Base-by-base conservation (phyloP, 768 basidiomycete species). In the Cystofilobasidium capitatum region DNA sequence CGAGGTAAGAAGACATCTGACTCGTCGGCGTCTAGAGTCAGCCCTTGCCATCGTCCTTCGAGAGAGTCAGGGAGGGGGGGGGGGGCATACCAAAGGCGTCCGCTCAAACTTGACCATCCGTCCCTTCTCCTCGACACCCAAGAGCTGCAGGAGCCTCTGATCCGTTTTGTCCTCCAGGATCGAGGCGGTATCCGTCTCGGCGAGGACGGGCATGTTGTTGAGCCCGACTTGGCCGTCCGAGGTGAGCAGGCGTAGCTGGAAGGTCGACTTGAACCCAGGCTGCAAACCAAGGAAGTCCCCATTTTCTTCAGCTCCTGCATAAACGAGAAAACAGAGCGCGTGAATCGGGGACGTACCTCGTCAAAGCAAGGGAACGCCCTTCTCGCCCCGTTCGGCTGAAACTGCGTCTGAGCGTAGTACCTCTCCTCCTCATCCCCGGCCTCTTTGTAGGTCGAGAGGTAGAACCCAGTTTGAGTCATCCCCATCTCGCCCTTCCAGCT, bases 1-100 rank as follows among this genome's bases (percentile, higher is more conserved):
- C 87, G 61, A 94, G 83, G 79, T 96, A 94, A 3, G 87, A 86
- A 1, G 89, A 91, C 86, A 91, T 88, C 70, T 83, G 62, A 40
- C 68, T 47, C 29, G 0, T 9, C 24, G 8, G 22, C 8, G 20
- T n/a, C 26, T n/a, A n/a, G n/a, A n/a, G n/a, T n/a, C n/a, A n/a
- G n/a, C n/a, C n/a, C n/a, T n/a, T n/a, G n/a, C n/a, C n/a, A n/a
- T n/a, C n/a, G n/a, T n/a, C n/a, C n/a, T 7, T n/a, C 4, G 6
- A 36, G n/a, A n/a, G n/a, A n/a, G n/a, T n/a, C n/a, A n/a, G n/a
- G n/a, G n/a, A n/a, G n/a, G n/a, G n/a, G n/a, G n/a, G n/a, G n/a
- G n/a, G n/a, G n/a, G n/a, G 36, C 42, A 45, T 26, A 84, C 83
- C 22, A 82, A 82, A 10, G 93, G 93, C 2, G 91, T 89, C 20